Evolutionary conservation across 169 alveolate species (phyloP).

Genomic region (Amoebophrya sp.): DNA sequence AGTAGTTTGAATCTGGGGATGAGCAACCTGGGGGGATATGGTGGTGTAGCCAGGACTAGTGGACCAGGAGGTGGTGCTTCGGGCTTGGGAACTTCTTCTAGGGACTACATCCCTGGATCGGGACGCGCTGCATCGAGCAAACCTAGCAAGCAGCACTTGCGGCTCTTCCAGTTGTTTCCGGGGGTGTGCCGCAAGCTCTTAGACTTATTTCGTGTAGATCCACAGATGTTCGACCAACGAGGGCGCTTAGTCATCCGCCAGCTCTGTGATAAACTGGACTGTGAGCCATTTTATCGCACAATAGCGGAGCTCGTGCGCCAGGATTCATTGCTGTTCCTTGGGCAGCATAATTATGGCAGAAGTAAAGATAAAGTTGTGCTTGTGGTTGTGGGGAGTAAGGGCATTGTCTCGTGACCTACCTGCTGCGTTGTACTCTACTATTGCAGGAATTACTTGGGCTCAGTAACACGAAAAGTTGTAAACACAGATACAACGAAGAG

Average conservation of each 20-base stretch:
- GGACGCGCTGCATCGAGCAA: not conserved
- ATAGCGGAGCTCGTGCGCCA: not conserved
- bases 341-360: not conserved
- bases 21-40: no score
- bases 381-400: no score
- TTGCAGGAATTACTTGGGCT: no score
- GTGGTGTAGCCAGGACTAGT: no score
- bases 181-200: not conserved
- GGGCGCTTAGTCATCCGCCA: not conserved
- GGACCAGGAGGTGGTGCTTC: not conserved
- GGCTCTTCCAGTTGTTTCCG: not conserved
- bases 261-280: not conserved
- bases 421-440: no score
- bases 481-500: no score
- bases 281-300: not conserved
- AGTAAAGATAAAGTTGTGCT: no score
- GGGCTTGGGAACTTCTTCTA: not conserved
- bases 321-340: no score
- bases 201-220: not conserved
- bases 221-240: constrained; percentile 15
- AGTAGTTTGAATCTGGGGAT: no score
- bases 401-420: no score
- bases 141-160: not conserved
- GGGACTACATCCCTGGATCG: not conserved
- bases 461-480: no score